phyloP scores from a whole-genome alignment of 2,329 filamentous ascomycete genomes.

The Pseudopithomyces chartarum region DNA sequence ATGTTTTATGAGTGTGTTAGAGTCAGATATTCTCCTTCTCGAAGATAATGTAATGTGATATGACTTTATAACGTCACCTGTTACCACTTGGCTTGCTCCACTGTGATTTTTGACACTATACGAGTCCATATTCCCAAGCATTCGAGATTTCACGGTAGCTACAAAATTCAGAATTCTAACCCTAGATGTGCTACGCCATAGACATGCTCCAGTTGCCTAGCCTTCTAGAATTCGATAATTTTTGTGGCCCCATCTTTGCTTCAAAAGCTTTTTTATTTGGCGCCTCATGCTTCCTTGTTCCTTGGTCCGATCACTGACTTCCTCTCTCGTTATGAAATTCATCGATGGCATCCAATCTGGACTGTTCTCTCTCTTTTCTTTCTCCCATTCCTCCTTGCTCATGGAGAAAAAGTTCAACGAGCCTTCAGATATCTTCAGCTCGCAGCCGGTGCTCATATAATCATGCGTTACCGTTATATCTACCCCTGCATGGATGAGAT shows the following conservation, averaged over 20 bases:
- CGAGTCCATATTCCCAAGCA: background rate
- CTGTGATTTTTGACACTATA: background rate
- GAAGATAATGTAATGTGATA: background rate
- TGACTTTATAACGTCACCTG: too few relatives aligned
- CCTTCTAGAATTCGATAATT: background rate
- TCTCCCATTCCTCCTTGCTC: slow-evolving; percentile 7
- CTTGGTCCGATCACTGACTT: background rate
- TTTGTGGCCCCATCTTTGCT: slow-evolving; percentile 1
- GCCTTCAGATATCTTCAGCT: background rate
- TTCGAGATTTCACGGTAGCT: background rate
- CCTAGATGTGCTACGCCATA: too few relatives aligned
- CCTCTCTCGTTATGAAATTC: slow-evolving; percentile 1
- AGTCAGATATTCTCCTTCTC: background rate
- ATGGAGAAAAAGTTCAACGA: slow-evolving; percentile 1
- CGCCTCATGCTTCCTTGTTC: background rate
- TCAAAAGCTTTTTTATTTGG: background rate
- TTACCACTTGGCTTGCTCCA: too few relatives aligned
- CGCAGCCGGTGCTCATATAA: background rate
- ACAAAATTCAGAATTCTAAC: background rate
- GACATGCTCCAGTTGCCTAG: too few relatives aligned
- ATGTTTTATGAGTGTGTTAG: too few relatives aligned
- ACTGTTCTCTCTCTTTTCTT: background rate
- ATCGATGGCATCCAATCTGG: slow-evolving; percentile 2
- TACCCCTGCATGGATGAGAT: slow-evolving; percentile 5
- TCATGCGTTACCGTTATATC: background rate